Base-by-base conservation (phyloP, 2,329 filamentous ascomycete genomes). In the Penicillium italicum region DNA sequence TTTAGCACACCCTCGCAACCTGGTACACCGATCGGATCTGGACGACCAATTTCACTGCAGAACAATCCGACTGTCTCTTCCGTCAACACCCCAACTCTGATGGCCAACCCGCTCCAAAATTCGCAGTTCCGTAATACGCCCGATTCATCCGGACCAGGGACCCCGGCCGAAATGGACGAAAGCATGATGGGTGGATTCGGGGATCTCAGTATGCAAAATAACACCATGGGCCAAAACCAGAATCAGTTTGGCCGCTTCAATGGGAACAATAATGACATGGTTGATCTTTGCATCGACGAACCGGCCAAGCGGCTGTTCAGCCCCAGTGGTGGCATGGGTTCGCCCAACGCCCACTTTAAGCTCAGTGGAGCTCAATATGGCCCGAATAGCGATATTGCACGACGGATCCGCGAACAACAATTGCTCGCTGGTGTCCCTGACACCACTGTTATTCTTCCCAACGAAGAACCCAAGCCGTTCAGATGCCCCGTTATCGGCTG, bases 401-500 rank as follows among this genome's bases (percentile, higher is more conserved):
- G 83, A 67, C 80, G 82, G 31, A 81, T 88, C 50, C 80, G 83
- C 41, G 83, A 87, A 66, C 84, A 86, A 63, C 85, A 87, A 64
- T 76, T 87, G 59, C 76, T 85, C 61, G 82, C 82, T 31, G 82
- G 82, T 30, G 75, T 80, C 36, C 77, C 78, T 28, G 77, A 80
- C 61, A 77, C 74, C 33, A 75, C 72, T 16, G 71, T 73, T 26
- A 67, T 77, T 56, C 72, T 75, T 69, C 81, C 83, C 56, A 88
- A 88, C 16, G 93, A 97, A 71, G 93, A 99, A 72, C 91, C 95
- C 68, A 99, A 97, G 76, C 94, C 94, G 0, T 99, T 96, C 81
- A 90, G 92, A 72, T 99, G 94, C 69, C 94, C 94, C 1, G 94
- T 99, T 48, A 96, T 99, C 72, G 94, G 94, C 6, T 99, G 94